Base-by-base conservation (phyloP, 352 stramenopile species). In the Blastocystis sp. region DNA sequence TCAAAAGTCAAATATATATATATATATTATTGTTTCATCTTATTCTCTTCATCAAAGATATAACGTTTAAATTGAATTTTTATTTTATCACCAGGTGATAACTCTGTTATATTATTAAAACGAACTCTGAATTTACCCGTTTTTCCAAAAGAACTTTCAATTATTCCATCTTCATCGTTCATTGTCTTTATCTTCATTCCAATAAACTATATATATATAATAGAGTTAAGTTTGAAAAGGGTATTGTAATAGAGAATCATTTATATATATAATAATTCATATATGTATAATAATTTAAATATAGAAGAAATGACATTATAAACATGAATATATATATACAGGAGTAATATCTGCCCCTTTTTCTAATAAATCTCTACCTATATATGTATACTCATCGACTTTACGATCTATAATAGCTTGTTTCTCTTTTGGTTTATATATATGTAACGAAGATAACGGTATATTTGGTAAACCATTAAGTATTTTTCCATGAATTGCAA, bases 81-180 rank as follows among this genome's bases (percentile, higher is more conserved):
- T 6, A 65, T 23, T n/a, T 55, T 40, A 19, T 65, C 55, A 18
- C 11, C 23, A 65, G n/a, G n/a, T 41, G 46, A 6, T 65, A 40
- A 3, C 35, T 45, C 31, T 40, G 10, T 3, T 10, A 31, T 33
- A 65, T 48, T 18, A 6, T 16, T n/a, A n/a, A n/a, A n/a, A n/a
- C n/a, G n/a, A n/a, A 67, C 52, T 32, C 66, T 67, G 19, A 67
- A 55, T 64, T 86, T 86, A 35, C 76, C 78, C 13, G 75, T 72
- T 55, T 83, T 86, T 2, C 78, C 78, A 66, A 86, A 86, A 13
- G 77, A 73, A 2, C 72, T 75, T 0, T 79, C 34, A 39, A 84
- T 78, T 2, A 34, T 67, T 0, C 76, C 77, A 0, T 82, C 64
- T 11, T 40, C 30, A 0, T 58, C 62, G 23, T 65, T 34, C 19